Conservation (phyloP, 1,284 basidiomycete genomes). For the Singerocomus rubriflavus region DNA sequence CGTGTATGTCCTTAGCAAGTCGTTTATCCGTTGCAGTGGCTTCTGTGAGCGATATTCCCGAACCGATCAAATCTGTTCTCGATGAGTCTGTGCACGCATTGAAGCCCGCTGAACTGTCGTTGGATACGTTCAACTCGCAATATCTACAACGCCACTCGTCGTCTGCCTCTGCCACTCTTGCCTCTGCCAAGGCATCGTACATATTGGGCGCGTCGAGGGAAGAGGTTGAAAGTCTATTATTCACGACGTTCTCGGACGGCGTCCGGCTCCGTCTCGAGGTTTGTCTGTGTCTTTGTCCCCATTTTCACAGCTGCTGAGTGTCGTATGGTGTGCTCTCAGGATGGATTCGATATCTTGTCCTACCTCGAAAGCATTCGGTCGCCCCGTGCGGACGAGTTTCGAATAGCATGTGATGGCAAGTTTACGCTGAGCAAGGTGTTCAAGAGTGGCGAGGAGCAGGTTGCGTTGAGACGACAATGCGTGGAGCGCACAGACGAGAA, state of each 20-base stretch:
- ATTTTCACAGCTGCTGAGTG: neutral
- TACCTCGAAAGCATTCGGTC: constrained; percentile 53
- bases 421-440: constrained; percentile 67
- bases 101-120: constrained; percentile 53
- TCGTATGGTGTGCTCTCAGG: constrained; percentile 33
- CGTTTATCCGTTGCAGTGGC: constrained; percentile 34
- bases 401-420: constrained; percentile 44
- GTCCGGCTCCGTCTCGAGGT: constrained; percentile 53
- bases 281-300: constrained; percentile 11
- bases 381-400: constrained; percentile 55
- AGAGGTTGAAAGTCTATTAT: constrained; percentile 60
- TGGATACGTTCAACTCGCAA: constrained; percentile 70
- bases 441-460: constrained; percentile 50
- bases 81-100: constrained; percentile 47
- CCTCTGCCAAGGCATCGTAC: constrained; percentile 53
- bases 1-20: constrained; percentile 1
- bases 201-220: constrained; percentile 46
- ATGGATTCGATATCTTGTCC: constrained; percentile 42
- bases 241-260: constrained; percentile 47
- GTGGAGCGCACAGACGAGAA: constrained; percentile 24
- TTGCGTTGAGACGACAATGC: constrained; percentile 19
- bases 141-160: constrained; percentile 64
- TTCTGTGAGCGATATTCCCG: constrained; percentile 40
- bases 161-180: constrained; percentile 54
- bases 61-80: constrained; percentile 43